A percentile compares a stretch with the other conserved stretches of the same genome.
Evolutionary conservation across 441 rosid genomes (phyloP).

Genomic region (Capsella rubella): DNA sequence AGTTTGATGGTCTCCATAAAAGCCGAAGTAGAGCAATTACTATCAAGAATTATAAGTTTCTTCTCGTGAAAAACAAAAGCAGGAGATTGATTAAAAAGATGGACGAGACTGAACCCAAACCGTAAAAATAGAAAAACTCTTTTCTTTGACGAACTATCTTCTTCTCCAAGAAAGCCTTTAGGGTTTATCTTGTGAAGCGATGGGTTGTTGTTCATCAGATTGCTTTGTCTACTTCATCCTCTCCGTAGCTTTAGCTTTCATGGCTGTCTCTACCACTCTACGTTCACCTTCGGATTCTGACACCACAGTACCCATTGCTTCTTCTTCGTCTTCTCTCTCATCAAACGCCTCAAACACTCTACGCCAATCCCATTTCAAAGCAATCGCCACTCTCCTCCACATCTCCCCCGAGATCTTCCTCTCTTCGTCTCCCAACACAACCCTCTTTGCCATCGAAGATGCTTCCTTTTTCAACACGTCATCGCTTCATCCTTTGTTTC

Average conservation of each 20-base stretch:
- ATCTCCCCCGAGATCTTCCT: conserved; percentile 69
- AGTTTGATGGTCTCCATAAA: neutral
- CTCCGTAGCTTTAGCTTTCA: conserved; percentile 69
- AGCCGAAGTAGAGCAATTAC: neutral
- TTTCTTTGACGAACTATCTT: conserved; percentile 18
- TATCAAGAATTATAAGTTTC: neutral
- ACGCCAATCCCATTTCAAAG: conserved; percentile 63
- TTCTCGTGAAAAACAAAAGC: neutral
- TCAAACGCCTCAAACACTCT: conserved; percentile 63
- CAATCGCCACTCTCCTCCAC: conserved; percentile 63
- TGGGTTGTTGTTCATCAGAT: conserved; percentile 53
- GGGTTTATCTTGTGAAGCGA: conserved; percentile 26
- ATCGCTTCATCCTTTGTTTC: conserved; percentile 56
- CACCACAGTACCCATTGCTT: conserved; percentile 22
- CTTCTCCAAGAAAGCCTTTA: conserved; percentile 28
- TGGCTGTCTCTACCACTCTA: conserved; percentile 69
- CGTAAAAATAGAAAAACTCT: neutral
- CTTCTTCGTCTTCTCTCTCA: conserved; percentile 44
- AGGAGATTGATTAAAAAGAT: neutral
- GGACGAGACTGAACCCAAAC: neutral
- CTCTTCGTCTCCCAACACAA: conserved; percentile 58
- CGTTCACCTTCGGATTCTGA: conserved; percentile 42
- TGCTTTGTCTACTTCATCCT: conserved; percentile 67
- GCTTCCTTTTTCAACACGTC: conserved; percentile 58
- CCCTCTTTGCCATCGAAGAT: conserved; percentile 77